Evolutionary conservation across 2,329 filamentous ascomycete species (phyloP), one percentile per base, ranked within the genome.

Genomic region (Aureobasidium sp.): DNA sequence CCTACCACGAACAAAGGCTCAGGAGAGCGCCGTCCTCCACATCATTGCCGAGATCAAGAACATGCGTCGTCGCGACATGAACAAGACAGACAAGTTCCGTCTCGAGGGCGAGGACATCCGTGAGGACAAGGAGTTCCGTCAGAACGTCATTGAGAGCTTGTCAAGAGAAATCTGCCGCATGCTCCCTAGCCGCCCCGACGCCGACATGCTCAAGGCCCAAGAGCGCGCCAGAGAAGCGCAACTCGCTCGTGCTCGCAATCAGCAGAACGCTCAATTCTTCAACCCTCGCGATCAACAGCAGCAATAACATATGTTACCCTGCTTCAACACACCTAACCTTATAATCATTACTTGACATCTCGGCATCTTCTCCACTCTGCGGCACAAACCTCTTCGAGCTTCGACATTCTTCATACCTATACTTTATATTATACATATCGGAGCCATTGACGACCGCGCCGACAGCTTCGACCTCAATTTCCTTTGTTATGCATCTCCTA

Each of bases 41-140:
- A 91, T 97, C 66, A 88, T 94, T 77, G 87, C 92, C 68, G 94
- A 97, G 78, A 94, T 99, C 71, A 90, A 90, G 70, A 85, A 86
- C 65, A 84, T 93, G 70, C 88, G 93, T 70, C 87, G 94, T 57
- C 83, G 85, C 69, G 92, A 95, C 76, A 84, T 96, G 81, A 81
- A 83, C 73, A 96, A 97, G 78, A 87, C 93, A 20, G 87, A 95
- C 69, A 87, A 89, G 63, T 92, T 92, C 75, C 82, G 85, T 46
- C 79, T 94, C 15, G 87, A 92, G 73, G 90, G 90, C 72, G 90
- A 94, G 72, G 90, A 94, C 72, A 82, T 84, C 67, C 81, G 81
- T 52, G 90, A 94, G 72, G 87, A 90, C 69, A 83, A 84, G 57
- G 89, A 94, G 72, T 82, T 94, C 34, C 84, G 89, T 63, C 82